A percentile compares a stretch with the other conserved stretches of the same genome.
These are phyloP conservation scores for Orbilia oligospora DNA, from an alignment of 2,329 filamentous ascomycete genomes.

Conservation along the genomic window DNA sequence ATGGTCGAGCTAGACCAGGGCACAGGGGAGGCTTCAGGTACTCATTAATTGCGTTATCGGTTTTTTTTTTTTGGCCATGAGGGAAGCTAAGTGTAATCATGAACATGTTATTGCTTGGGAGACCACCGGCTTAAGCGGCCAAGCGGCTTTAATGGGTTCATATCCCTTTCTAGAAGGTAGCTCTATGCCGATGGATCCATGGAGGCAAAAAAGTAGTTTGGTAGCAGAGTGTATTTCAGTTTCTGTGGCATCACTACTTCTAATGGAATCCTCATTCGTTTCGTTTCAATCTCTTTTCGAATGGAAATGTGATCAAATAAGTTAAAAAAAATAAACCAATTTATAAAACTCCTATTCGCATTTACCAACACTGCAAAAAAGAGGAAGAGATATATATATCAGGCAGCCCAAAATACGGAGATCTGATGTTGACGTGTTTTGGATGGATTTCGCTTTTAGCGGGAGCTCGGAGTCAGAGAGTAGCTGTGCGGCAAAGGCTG, in stretches of 20 bases:
- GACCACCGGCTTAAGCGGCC: background rate
- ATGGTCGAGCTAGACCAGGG: conserved; percentile 26
- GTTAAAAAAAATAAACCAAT: background rate
- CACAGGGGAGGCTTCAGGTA: background rate
- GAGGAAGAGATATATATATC: conserved; percentile 1
- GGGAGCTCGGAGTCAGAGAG: background rate
- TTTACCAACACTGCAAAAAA: conserved; percentile 9
- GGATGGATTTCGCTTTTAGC: background rate
- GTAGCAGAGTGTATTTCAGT: background rate
- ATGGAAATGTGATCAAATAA: background rate
- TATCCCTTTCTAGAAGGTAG: conserved; percentile 39
- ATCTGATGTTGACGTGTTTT: conserved; percentile 7
- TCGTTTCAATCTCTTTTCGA: conserved; percentile 4
- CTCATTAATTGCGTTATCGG: conserved; percentile 48
- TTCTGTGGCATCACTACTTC: background rate
- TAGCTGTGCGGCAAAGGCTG: background rate
- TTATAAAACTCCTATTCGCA: background rate
- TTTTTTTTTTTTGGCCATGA: conserved; percentile 10
- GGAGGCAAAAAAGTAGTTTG: background rate
- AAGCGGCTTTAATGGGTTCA: conserved; percentile 11
- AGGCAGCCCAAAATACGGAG: conserved; percentile 7
- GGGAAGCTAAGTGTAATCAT: background rate
- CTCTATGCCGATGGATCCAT: conserved; percentile 4
- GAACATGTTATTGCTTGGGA: background rate
- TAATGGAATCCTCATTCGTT: conserved; percentile 1